Conservation (phyloP, 1,284 basidiomycete species). For the Microbotryomycetes sp. region DNA sequence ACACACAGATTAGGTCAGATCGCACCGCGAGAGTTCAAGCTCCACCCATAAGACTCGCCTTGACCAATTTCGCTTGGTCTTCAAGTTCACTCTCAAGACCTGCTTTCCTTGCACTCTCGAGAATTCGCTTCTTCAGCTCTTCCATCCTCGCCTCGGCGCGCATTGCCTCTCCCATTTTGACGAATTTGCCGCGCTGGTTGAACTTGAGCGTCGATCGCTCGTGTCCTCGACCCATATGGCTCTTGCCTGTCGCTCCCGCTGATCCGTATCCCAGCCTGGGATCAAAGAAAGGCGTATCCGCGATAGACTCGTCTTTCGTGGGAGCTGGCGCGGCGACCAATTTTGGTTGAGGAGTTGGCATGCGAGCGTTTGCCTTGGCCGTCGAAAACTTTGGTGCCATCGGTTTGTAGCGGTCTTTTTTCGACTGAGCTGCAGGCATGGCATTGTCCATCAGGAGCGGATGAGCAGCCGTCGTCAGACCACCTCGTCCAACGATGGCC, state of each 20-base stretch:
- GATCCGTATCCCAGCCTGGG: slow-evolving; percentile 36
- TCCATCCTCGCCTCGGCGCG: slow-evolving; percentile 70
- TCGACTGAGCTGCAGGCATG: slow-evolving; percentile 53
- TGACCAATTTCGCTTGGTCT: slow-evolving; percentile 74
- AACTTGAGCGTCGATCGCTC: slow-evolving; percentile 69
- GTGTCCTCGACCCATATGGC: slow-evolving; percentile 31
- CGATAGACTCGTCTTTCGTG: slow-evolving; percentile 38
- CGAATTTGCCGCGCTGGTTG: slow-evolving; percentile 83
- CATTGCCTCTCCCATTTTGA: slow-evolving; percentile 72
- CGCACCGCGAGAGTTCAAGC: neutral
- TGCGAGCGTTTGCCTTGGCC: slow-evolving; percentile 72
- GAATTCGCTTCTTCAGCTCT: slow-evolving; percentile 83
- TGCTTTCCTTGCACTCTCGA: slow-evolving; percentile 82
- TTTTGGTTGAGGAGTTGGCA: slow-evolving; percentile 42
- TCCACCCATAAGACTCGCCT: slow-evolving; percentile 48
- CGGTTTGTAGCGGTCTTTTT: slow-evolving; percentile 84
- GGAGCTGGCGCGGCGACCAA: slow-evolving; percentile 52
- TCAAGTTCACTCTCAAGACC: slow-evolving; percentile 89
- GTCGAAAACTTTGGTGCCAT: slow-evolving; percentile 97
- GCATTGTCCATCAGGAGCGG: slow-evolving; percentile 66
- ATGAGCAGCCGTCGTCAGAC: slow-evolving; percentile 82
- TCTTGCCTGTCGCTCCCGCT: slow-evolving; percentile 19
- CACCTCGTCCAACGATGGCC: slow-evolving; percentile 62
- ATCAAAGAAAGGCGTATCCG: slow-evolving; percentile 39
- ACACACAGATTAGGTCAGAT: no score